Conservation (phyloP, 352 stramenopile genomes). For the Phytophthora nicotianae region DNA sequence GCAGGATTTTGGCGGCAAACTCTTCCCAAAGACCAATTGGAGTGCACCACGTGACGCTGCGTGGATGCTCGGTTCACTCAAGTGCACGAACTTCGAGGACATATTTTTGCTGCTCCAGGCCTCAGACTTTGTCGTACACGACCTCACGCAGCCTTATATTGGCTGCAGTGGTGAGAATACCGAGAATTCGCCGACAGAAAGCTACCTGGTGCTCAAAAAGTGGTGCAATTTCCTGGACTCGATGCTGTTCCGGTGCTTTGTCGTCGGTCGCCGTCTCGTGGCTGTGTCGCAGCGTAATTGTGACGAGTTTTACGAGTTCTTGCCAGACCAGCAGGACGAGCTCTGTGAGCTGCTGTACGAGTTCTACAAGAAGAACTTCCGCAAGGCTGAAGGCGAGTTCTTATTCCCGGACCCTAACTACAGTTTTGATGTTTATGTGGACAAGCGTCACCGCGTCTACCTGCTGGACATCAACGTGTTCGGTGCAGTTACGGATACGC, state of each 20-base stretch:
- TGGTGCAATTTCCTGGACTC: constrained; percentile 95
- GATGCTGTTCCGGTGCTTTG: constrained; percentile 96
- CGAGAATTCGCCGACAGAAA: constrained; percentile 16
- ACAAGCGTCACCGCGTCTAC: constrained; percentile 92
- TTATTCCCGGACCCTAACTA: constrained; percentile 84
- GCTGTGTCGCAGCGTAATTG: constrained; percentile 92
- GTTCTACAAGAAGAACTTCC: constrained; percentile 69
- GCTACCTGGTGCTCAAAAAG: constrained; percentile 93
- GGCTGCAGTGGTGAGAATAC: constrained; percentile 48
- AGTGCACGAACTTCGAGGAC: constrained; percentile 84
- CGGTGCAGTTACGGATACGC: constrained; percentile 88
- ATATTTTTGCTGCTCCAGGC: constrained; percentile 83
- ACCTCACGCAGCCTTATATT: constrained; percentile 88
- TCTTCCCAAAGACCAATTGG: constrained; percentile 95
- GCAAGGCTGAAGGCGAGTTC: constrained; percentile 14
- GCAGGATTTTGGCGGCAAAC: constrained; percentile 58
- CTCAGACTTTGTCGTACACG: constrained; percentile 91
- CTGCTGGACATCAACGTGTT: constrained; percentile 97
- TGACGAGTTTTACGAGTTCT: constrained; percentile 92
- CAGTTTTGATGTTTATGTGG: constrained; percentile 94
- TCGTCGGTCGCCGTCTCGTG: constrained; percentile 78
- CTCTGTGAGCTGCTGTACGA: constrained; percentile 69
- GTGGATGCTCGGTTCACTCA: constrained; percentile 90
- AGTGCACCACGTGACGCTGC: constrained; percentile 91
- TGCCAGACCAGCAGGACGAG: constrained; percentile 74